phyloP scores from a whole-genome alignment of 202 grass and related monocot species.

The Schoenoplectus triqueter region DNA sequence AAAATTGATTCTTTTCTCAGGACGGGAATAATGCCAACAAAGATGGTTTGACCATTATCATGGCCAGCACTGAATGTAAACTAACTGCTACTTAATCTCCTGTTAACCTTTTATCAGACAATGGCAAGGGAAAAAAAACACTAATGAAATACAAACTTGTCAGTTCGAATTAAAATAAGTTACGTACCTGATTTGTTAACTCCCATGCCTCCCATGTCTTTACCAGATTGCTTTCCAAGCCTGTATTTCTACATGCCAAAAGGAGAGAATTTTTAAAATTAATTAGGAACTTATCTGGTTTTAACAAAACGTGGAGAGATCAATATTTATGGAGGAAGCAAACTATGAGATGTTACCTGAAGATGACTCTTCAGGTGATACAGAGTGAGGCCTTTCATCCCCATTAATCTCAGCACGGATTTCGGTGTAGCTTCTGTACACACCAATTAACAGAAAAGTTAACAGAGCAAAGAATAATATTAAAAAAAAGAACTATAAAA shows the following conservation, averaged over 20 bases:
- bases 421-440: constrained; percentile 83
- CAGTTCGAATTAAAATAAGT: not conserved
- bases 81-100: not conserved
- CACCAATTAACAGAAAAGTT: constrained; percentile 5
- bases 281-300: not conserved
- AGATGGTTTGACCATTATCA: not conserved
- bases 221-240: constrained; percentile 77
- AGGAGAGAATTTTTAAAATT: not conserved
- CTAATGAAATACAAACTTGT: constrained; percentile 1
- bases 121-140: not conserved
- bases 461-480: constrained; percentile 14
- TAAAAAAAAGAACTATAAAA: not conserved
- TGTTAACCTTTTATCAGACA: no score
- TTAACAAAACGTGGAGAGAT: not conserved
- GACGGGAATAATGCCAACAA: not conserved
- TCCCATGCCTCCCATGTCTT: constrained; percentile 56
- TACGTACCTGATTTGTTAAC: constrained; percentile 55
- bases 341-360: constrained; percentile 51
- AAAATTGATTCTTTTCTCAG: not conserved
- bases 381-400: constrained; percentile 89
- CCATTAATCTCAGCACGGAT: constrained; percentile 90
- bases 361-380: constrained; percentile 97
- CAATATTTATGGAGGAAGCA: not conserved
- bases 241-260: constrained; percentile 76
- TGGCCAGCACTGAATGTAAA: not conserved